Evolutionary conservation across 192 early-diverging fungal genomes (phyloP), one percentile per base, ranked within the genome.

Genomic region (Backusella liffmaniae): DNA sequence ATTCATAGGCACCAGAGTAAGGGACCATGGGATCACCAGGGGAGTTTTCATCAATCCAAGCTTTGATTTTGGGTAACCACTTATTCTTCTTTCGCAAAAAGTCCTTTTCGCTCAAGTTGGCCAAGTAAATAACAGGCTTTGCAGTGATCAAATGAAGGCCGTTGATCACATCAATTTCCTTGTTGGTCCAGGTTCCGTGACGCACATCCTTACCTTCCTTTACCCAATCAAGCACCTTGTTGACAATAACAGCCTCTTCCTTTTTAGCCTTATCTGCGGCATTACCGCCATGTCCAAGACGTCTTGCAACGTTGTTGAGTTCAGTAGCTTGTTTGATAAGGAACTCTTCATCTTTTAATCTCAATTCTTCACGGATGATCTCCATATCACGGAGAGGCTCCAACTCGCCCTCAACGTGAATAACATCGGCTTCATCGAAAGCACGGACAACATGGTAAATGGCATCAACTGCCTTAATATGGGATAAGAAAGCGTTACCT

Each of bases 81-180:
- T 77, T 81, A 88, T 97, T 97, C 90, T 98, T 98, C 85, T 95
- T 97, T 75, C 95, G 89, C 41, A 93, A 79, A 75, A 91, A 99
- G 79, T 98, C 97, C 67, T 89, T 86, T 82, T 97, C 92, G 78
- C 87, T 90, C 66, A 99, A 86, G 86, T 99, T 99, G 76, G 90
- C 91, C 67, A 99, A 89, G 81, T 96, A 97, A 66, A 96, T 95
- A 44, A 96, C 96, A 6, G 98, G 96, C 85, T 99, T 99, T 78
- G 96, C 95, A 13, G 96, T 98, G 72, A 99, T 80, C 66, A 99
- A 86, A 59, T 88, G 84, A 79, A 96, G 88, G 44, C 80, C 71
- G 82, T 98, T 98, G 88, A 98, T 96, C 39, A 94, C 81, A 41
- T 94, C 95, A 35, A 90, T 80, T 79, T 99, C 96, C 88, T 95